Evolutionary conservation across 495 filamentous ascomycete genomes (phyloP), one percentile per base, ranked within the genome.

Genomic region (Bacidia gigantensis): DNA sequence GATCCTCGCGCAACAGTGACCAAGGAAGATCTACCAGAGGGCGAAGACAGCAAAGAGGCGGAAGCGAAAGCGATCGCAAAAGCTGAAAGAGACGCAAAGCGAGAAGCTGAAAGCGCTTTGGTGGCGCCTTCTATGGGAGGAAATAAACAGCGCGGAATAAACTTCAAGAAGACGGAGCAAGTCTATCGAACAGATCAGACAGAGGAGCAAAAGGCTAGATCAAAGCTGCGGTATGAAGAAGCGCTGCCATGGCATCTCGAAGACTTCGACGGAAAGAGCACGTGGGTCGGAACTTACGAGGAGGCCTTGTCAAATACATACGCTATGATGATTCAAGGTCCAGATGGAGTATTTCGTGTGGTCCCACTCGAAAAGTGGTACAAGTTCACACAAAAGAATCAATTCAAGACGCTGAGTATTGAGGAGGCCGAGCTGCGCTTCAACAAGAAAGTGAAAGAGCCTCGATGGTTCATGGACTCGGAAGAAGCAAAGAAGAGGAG

Each of bases 221-320:
- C 79, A 11, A 79, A 86, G 43, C 74, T 97, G 20, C 81, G 88
- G 55, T 98, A 97, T 57, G 93, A 98, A 63, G 92, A 98, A 61
- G 84, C 87, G 7, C 68, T 95, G 39, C 93, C 93, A 10, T 98
- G 92, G 92, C 89, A 95, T 62, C 64, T 98, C 45, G 92, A 98
- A 61, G 92, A 98, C 65, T 93, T 89, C 50, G 89, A 96, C 58
- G 84, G 87, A 60, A 93, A 87, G 60, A 85, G 93, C 56, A 83
- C 82, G 1, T 98, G 89, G 89, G 82, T 89, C 22, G 93, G 90
- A 18, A 84, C 81, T 41, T 94, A 95, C 57, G 84, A 96, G 61
- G 81, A 81, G 11, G 83, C 84, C 22, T 68, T 96, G 45, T 93
- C 88, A 0, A 81, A 89, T 42, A 78, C 76, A 0, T 78, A 83